A percentile compares a stretch with the other conserved stretches of the same genome.
These are phyloP conservation scores for Rauvolfia tetraphylla DNA, from an alignment of 257 asterid genomes.

Conservation along the genomic window DNA sequence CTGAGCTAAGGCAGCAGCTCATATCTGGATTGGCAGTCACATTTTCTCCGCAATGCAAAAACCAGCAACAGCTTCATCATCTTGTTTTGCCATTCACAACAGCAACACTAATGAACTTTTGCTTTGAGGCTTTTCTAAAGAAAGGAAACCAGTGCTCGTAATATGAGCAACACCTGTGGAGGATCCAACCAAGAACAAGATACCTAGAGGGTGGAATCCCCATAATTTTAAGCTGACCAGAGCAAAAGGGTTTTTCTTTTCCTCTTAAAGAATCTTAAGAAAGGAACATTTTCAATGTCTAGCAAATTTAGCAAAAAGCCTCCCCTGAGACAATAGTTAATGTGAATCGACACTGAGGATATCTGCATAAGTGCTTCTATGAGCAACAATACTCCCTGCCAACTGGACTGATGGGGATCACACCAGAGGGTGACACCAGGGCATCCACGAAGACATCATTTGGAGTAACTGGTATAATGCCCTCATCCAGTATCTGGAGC, in stretches of 20 bases:
- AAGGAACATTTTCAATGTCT: not conserved
- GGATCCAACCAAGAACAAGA: too few species aligned
- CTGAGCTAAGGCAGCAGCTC: too few species aligned
- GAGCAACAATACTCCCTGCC: conserved; percentile 24
- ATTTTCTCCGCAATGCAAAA: too few species aligned
- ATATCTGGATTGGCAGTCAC: too few species aligned
- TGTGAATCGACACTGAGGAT: not conserved
- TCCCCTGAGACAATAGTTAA: not conserved
- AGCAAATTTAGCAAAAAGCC: not conserved
- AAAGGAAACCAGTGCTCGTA: too few species aligned
- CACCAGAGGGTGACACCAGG: conserved; percentile 66
- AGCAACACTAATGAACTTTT: too few species aligned
- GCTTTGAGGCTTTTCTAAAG: too few species aligned
- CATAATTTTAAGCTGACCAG: not conserved
- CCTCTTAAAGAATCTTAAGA: too few species aligned
- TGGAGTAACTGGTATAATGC: conserved; percentile 71
- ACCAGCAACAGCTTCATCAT: too few species aligned
- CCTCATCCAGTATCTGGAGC: conserved; percentile 67
- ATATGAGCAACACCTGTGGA: too few species aligned
- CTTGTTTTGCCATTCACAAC: too few species aligned
- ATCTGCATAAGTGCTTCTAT: not conserved
- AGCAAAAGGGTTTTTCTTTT: not conserved
- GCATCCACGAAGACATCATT: conserved; percentile 74
- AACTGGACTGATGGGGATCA: conserved; percentile 58
- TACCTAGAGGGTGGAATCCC: too few species aligned